phyloP scores from a whole-genome alignment of 495 filamentous ascomycete genomes.

The Beverwykella pulmonaria region DNA sequence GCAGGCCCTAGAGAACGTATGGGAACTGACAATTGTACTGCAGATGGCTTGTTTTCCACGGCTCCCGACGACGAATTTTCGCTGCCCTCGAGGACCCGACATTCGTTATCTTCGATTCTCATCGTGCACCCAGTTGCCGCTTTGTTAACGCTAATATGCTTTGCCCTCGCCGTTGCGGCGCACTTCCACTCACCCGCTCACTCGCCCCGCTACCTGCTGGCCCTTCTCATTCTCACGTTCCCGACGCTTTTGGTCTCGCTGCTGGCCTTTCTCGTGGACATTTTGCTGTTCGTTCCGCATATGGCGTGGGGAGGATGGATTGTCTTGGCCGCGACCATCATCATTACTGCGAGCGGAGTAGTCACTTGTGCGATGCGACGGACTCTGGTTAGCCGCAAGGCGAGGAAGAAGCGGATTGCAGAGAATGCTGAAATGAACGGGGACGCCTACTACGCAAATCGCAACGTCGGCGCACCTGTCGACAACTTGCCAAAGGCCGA shows the following conservation, averaged over 20 bases:
- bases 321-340: slow-evolving; percentile 85
- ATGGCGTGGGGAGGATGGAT: slow-evolving; percentile 93
- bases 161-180: slow-evolving; percentile 74
- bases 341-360: slow-evolving; percentile 80
- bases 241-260: slow-evolving; percentile 83
- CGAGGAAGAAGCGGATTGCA: slow-evolving; percentile 84
- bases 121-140: slow-evolving; percentile 92
- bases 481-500: slow-evolving; percentile 50
- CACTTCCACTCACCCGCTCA: slow-evolving; percentile 92
- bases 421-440: slow-evolving; percentile 96
- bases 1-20: background rate
- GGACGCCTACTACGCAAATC: slow-evolving; percentile 79
- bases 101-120: slow-evolving; percentile 85
- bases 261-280: slow-evolving; percentile 88
- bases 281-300: slow-evolving; percentile 95
- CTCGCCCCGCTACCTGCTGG: slow-evolving; percentile 84
- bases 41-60: slow-evolving; percentile 50
- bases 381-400: slow-evolving; percentile 88
- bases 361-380: slow-evolving; percentile 97
- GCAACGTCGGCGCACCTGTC: slow-evolving; percentile 58
- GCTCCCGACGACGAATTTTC: slow-evolving; percentile 64
- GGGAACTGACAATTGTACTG: slow-evolving; percentile 1
- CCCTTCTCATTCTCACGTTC: slow-evolving; percentile 80
- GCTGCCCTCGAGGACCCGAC: slow-evolving; percentile 71
- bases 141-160: slow-evolving; percentile 79